Conservation (phyloP, 2,329 filamentous ascomycete species). For the Berkeleyomyces basicola region DNA sequence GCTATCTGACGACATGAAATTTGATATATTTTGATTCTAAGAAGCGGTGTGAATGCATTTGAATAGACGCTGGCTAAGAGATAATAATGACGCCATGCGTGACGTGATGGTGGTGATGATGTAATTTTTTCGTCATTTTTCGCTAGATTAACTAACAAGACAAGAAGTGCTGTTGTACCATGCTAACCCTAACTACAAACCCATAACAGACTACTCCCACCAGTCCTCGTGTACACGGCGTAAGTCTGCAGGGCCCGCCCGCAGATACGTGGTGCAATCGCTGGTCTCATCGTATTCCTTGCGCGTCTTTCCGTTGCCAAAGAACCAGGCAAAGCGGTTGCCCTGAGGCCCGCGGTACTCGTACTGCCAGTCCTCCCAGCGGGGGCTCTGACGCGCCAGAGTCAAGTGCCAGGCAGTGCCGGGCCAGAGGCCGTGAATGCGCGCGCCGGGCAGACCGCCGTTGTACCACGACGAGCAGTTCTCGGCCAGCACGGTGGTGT, state of each 20-base stretch:
- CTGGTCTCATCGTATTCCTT: slow-evolving; percentile 38
- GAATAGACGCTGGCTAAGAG: not conserved
- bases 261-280: slow-evolving; percentile 49
- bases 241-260: slow-evolving; percentile 40
- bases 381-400: slow-evolving; percentile 35
- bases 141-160: not conserved
- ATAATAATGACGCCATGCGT: not conserved
- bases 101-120: not conserved
- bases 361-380: slow-evolving; percentile 41
- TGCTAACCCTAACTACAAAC: not conserved
- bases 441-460: slow-evolving; percentile 40
- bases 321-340: slow-evolving; percentile 42
- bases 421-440: slow-evolving; percentile 54
- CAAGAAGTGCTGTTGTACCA: not conserved
- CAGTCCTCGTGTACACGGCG: slow-evolving; percentile 50
- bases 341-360: slow-evolving; percentile 27
- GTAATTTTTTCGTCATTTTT: not conserved
- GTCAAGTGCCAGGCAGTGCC: slow-evolving; percentile 48
- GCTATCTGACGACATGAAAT: not conserved
- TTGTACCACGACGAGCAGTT: slow-evolving; percentile 60
- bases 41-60: not conserved
- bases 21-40: not conserved
- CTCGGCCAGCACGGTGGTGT: slow-evolving; percentile 37
- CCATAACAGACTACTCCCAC: slow-evolving; percentile 26
- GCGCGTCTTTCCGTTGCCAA: slow-evolving; percentile 50